Evolutionary conservation across 306 rosid species (phyloP), one percentile per base, ranked within the genome.

Genomic region (Castanea sativa): DNA sequence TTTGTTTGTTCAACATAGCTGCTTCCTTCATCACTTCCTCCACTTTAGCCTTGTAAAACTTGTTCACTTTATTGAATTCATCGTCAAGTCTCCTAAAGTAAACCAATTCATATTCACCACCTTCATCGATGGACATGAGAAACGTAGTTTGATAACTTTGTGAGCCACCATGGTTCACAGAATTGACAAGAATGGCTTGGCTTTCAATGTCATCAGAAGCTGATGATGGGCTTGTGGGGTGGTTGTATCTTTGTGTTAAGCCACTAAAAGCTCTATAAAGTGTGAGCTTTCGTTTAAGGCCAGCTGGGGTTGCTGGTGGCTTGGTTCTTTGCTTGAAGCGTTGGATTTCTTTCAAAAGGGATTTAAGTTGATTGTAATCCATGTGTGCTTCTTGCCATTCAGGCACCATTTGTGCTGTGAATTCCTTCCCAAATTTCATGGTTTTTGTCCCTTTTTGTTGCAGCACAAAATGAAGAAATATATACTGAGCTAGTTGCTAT

Each of bases 301-400:
- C 81, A 16, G 71, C 9, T 27, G 86, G 76, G 30, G 77, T 43
- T n/a, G 78, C 59, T 1, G 78, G 75, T 23, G 77, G 84, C 51
- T 18, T 76, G 18, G 71, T 57, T 63, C 74, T 84, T 2, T 57
- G 84, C 80, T 55, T 81, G 75, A 45, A 63, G 18, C 32, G 32
- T 12, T 79, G 88, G 23, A 90, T 81, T 0, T 85, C 83, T 55
- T 92, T 90, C 79, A 92, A 27, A 67, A 90, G 77, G 72, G 90
- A 20, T 41, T 90, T 92, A 0, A 90, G 79, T 64, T 73, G 38
- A 59, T 60, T 67, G 71, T 90, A 92, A 41, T 90, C 79, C 92
- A 89, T 86, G 93, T 92, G 90, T 9, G 97, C 97, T 57, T 80
- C 83, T 20, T 85, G 87, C 97, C 97, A 92, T 77, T 92, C 97